A percentile compares a stretch with the other conserved stretches of the same genome.
Conservation (phyloP, 2,329 filamentous ascomycete genomes). For the Alternaria sp. region DNA sequence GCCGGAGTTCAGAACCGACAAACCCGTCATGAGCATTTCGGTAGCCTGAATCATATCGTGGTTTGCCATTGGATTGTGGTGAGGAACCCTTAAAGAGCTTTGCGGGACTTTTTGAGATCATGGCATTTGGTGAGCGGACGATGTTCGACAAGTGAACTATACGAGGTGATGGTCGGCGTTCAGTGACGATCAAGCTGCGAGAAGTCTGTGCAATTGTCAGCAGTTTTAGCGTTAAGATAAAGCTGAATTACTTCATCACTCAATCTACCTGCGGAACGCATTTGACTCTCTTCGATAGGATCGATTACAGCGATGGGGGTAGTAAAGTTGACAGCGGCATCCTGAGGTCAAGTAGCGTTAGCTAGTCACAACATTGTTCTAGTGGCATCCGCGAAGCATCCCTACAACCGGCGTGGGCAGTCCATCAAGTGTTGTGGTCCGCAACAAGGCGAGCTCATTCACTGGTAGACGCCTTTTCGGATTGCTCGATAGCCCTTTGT, state of each 20-base stretch:
- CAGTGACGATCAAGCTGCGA: not conserved
- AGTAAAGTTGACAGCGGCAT: slow-evolving; percentile 10
- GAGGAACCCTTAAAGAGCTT: not conserved
- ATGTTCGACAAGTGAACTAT: not conserved
- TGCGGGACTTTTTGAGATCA: not conserved
- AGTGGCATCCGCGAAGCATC: slow-evolving; percentile 1
- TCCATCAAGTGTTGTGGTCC: slow-evolving; percentile 39
- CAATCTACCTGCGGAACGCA: not conserved
- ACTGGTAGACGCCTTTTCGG: slow-evolving; percentile 34
- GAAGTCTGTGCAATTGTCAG: slow-evolving; percentile 3
- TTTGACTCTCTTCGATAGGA: slow-evolving; percentile 40
- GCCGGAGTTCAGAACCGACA: slow-evolving; percentile 15
- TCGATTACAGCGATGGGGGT: slow-evolving; percentile 25
- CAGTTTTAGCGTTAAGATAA: not conserved
- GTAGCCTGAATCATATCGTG: not conserved
- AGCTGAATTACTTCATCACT: not conserved
- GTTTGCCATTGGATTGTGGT: not conserved
- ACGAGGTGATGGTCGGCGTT: not conserved
- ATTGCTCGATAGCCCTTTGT: slow-evolving; percentile 9
- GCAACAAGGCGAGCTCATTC: slow-evolving; percentile 37
- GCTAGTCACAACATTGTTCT: slow-evolving; percentile 1
- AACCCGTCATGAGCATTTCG: slow-evolving; percentile 22
- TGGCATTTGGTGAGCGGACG: not conserved
- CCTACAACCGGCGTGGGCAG: slow-evolving; percentile 39
- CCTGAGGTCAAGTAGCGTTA: slow-evolving; percentile 25